Conservation (phyloP, 2,329 filamentous ascomycete genomes). For the Colletotrichum eremochloae region DNA sequence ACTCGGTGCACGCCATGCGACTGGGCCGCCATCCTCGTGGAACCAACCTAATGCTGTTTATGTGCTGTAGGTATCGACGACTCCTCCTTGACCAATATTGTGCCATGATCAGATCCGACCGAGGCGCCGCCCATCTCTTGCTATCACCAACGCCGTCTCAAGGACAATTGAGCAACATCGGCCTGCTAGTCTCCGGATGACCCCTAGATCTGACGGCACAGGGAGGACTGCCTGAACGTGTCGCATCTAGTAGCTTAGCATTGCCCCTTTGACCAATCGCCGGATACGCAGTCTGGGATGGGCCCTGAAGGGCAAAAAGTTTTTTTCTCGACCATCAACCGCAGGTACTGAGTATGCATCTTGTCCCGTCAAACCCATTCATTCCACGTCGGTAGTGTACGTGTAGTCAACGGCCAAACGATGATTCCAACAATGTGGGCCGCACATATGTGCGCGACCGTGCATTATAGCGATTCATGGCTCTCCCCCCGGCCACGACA, state of each 20-base stretch:
- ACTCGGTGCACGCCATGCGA: too few relatives aligned
- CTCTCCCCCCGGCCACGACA: constrained; percentile 10
- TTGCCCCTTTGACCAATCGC: constrained; percentile 18
- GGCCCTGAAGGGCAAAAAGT: not conserved
- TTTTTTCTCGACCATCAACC: not conserved
- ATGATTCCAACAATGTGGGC: constrained; percentile 3
- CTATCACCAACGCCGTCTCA: not conserved
- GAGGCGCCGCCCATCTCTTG: not conserved
- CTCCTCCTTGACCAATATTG: not conserved
- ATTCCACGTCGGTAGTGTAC: not conserved
- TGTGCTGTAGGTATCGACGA: not conserved
- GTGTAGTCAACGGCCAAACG: not conserved
- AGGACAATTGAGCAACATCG: not conserved
- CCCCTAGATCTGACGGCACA: not conserved
- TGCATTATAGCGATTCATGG: constrained; percentile 40
- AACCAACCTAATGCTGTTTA: too few relatives aligned
- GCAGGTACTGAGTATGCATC: not conserved
- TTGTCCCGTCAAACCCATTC: not conserved
- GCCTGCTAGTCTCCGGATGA: not conserved
- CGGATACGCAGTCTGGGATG: constrained; percentile 3
- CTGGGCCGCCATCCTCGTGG: not conserved
- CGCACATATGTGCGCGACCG: constrained; percentile 19
- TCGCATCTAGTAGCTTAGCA: not conserved
- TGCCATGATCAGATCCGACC: not conserved
- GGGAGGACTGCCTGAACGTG: constrained; percentile 1